Conservation (phyloP, 768 basidiomycete genomes). For the Mycena vitilis region DNA sequence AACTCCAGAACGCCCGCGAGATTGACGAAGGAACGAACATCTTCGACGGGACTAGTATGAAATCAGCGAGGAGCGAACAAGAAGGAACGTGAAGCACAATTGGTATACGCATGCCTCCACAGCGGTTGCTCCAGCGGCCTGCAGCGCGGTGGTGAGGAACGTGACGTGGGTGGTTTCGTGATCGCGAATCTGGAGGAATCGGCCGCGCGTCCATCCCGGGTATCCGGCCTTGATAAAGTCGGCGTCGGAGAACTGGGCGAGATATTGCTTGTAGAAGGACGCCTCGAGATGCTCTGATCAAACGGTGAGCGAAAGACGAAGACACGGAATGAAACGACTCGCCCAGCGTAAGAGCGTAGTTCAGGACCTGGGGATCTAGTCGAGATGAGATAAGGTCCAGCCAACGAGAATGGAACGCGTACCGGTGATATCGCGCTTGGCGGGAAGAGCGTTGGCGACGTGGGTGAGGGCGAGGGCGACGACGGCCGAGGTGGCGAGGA, state of each 20-base stretch:
- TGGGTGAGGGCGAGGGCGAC: constrained; percentile 2
- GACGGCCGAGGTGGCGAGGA: constrained; percentile 15
- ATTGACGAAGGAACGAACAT: constrained; percentile 56
- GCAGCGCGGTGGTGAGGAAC: constrained; percentile 48
- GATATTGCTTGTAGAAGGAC: constrained; percentile 56
- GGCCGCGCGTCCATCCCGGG: constrained; percentile 59
- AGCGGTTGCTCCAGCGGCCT: constrained; percentile 42
- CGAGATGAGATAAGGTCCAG: constrained; percentile 11
- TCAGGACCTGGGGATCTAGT: constrained; percentile 50
- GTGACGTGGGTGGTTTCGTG: constrained; percentile 66
- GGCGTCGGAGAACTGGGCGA: constrained; percentile 56
- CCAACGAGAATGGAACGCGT: background rate
- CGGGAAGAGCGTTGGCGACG: constrained; percentile 15
- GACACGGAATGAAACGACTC: background rate
- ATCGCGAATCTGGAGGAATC: constrained; percentile 63
- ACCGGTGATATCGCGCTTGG: constrained; percentile 27
- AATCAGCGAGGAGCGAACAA: constrained; percentile 3
- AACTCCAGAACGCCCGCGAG: constrained; percentile 62
- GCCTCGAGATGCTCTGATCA: constrained; percentile 54
- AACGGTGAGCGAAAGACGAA: background rate
- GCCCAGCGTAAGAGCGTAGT: constrained; percentile 59
- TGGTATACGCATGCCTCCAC: constrained; percentile 51
- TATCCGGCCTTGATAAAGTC: constrained; percentile 63
- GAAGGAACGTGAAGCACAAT: constrained; percentile 37
- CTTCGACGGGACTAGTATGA: constrained; percentile 50